phyloP scores from a whole-genome alignment of 768 basidiomycete genomes.

The Termitomyces sp. region DNA sequence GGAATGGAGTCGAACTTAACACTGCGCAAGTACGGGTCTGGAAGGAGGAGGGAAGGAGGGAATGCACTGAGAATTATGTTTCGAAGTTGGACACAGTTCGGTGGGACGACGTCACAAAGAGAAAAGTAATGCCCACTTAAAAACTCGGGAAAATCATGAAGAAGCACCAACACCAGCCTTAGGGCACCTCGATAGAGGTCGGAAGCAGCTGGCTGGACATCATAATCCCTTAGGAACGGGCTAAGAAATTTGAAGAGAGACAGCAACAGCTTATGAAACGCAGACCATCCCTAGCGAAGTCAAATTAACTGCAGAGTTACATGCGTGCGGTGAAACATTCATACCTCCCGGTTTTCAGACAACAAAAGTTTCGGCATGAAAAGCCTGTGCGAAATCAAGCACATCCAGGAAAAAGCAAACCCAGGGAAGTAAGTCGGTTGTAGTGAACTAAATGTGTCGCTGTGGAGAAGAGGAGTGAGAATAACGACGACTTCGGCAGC shows the following conservation, averaged over 20 bases:
- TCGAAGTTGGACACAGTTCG: constrained; percentile 90
- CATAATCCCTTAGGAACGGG: constrained; percentile 82
- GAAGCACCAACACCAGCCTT: constrained; percentile 86
- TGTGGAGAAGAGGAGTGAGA: constrained; percentile 24
- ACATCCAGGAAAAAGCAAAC: constrained; percentile 98
- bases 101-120: constrained; percentile 89
- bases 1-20: constrained; percentile 69
- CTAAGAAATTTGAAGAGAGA: constrained; percentile 94
- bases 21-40: constrained; percentile 80
- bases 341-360: constrained; percentile 83
- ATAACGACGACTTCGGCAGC: not conserved
- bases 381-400: constrained; percentile 88
- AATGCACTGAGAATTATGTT: constrained; percentile 97
- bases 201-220: constrained; percentile 73
- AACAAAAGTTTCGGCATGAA: constrained; percentile 96
- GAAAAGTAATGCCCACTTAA: constrained; percentile 95
- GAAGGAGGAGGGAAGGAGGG: constrained; percentile 73
- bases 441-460: constrained; percentile 92
- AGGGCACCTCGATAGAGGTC: constrained; percentile 89
- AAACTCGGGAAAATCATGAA: constrained; percentile 99
- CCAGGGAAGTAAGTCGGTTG: constrained; percentile 97
- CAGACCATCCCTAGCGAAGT: constrained; percentile 72
- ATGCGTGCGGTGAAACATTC: not conserved
- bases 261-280: constrained; percentile 91
- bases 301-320: constrained; percentile 4